Evolutionary conservation across 1,284 basidiomycete species (phyloP).

Genomic region (Takashimella koratensis): DNA sequence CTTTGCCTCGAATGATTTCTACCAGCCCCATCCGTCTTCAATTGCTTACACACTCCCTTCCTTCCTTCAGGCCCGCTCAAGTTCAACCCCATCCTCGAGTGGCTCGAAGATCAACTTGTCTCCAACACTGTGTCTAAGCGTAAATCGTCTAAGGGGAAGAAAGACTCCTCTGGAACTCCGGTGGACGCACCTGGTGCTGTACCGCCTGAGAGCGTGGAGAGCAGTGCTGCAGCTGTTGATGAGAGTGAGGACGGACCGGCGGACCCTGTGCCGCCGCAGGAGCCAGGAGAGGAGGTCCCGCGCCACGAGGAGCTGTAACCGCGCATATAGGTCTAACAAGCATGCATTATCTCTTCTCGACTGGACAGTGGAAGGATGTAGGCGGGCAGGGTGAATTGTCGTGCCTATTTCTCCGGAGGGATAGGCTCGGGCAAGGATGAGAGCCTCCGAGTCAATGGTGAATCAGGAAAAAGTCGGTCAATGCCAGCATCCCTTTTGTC

Average conservation of each 20-base stretch:
- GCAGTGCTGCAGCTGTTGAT: slow-evolving; percentile 2
- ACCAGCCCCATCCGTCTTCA: too few relatives aligned
- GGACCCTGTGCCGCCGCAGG: slow-evolving; percentile 8
- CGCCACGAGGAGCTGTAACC: not conserved
- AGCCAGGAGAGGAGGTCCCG: not conserved
- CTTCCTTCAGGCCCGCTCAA: slow-evolving; percentile 37
- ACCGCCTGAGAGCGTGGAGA: slow-evolving; percentile 8
- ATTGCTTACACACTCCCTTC: too few relatives aligned
- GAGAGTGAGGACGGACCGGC: slow-evolving; percentile 5
- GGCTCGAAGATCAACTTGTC: slow-evolving; percentile 31
- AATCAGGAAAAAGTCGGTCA: too few relatives aligned
- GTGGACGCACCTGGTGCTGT: slow-evolving; percentile 3
- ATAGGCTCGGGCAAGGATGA: too few relatives aligned
- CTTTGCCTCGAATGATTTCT: too few relatives aligned
- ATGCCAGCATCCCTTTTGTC: too few relatives aligned
- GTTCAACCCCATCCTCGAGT: slow-evolving; percentile 46
- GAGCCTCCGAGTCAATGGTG: too few relatives aligned
- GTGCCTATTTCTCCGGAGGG: too few relatives aligned
- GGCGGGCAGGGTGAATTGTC: too few relatives aligned
- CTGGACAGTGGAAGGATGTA: too few relatives aligned
- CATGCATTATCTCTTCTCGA: too few relatives aligned
- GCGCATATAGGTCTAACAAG: too few relatives aligned
- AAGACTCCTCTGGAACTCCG: not conserved
- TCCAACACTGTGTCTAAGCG: slow-evolving; percentile 15
- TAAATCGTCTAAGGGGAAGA: slow-evolving; percentile 42